phyloP scores from a whole-genome alignment of 2,329 filamentous ascomycete species.

The Cryphonectria japonica region DNA sequence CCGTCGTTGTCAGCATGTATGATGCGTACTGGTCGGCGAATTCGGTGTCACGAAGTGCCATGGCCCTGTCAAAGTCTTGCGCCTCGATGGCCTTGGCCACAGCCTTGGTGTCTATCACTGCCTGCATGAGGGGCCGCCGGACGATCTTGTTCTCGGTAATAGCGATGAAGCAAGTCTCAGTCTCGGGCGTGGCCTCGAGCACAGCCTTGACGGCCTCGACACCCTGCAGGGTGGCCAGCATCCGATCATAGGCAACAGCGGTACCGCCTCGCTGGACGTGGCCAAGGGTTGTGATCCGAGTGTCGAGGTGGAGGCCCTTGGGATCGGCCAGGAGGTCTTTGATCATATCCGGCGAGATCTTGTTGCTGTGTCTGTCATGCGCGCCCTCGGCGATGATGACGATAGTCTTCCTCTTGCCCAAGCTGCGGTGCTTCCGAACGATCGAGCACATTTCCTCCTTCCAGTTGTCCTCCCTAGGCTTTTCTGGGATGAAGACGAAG shows the following conservation, averaged over 20 bases:
- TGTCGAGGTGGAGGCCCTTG: slow-evolving; percentile 80
- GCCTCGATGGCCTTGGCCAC: slow-evolving; percentile 80
- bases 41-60: slow-evolving; percentile 87
- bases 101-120: slow-evolving; percentile 82
- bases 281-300: slow-evolving; percentile 90
- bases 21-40: slow-evolving; percentile 91
- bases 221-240: slow-evolving; percentile 89
- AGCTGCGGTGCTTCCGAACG: slow-evolving; percentile 77
- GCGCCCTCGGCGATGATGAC: slow-evolving; percentile 97
- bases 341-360: slow-evolving; percentile 79
- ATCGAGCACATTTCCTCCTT: slow-evolving; percentile 83
- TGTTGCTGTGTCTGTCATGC: slow-evolving; percentile 79
- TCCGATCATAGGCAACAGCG: slow-evolving; percentile 91
- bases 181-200: slow-evolving; percentile 84
- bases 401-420: slow-evolving; percentile 96
- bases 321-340: slow-evolving; percentile 84
- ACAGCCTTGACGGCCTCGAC: slow-evolving; percentile 93
- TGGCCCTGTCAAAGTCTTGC: slow-evolving; percentile 85
- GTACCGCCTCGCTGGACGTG: slow-evolving; percentile 96
- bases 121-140: slow-evolving; percentile 84
- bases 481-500: slow-evolving; percentile 96
- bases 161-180: slow-evolving; percentile 91
- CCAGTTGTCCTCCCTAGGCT: slow-evolving; percentile 87
- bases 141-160: slow-evolving; percentile 98
- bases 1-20: slow-evolving; percentile 88